Percentiles rank a stretch among this genome's conserved stretches.
Evolutionary conservation across 2,329 filamentous ascomycete genomes (phyloP).

Genomic region (Colletotrichum euphorbiae): DNA sequence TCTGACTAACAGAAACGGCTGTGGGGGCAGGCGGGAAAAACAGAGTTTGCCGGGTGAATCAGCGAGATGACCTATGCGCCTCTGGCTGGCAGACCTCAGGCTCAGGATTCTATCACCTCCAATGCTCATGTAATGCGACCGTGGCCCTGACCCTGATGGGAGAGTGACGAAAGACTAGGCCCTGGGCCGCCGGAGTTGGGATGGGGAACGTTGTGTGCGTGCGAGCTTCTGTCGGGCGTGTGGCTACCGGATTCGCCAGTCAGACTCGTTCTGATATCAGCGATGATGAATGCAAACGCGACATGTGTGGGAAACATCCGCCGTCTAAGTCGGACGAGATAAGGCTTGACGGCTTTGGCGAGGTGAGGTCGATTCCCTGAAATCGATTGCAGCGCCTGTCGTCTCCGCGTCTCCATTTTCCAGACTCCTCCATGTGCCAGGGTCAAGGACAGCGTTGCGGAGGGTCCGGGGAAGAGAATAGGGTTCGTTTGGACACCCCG

Average conservation of each 20-base stretch:
- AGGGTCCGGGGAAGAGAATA: constrained; percentile 26
- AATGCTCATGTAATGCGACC: constrained; percentile 19
- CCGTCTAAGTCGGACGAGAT: constrained; percentile 2
- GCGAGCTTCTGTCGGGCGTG: constrained; percentile 5
- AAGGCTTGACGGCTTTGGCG: constrained; percentile 3
- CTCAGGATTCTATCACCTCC: too few species aligned
- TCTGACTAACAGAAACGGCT: constrained; percentile 36
- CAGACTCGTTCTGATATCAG: not conserved
- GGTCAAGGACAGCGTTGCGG: constrained; percentile 6
- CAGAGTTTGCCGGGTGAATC: constrained; percentile 38
- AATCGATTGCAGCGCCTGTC: constrained; percentile 10
- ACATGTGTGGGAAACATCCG: not conserved
- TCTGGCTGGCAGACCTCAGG: too few species aligned
- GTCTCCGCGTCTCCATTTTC: constrained; percentile 26
- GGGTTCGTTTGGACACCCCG: constrained; percentile 21
- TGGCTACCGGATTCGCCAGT: constrained; percentile 17
- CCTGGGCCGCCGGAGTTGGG: constrained; percentile 28
- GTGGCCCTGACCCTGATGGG: constrained; percentile 5
- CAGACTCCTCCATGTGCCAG: constrained; percentile 22
- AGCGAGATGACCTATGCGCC: constrained; percentile 35
- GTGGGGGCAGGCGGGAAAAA: constrained; percentile 27
- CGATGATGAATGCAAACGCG: constrained; percentile 23
- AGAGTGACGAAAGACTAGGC: constrained; percentile 22
- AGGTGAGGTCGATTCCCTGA: constrained; percentile 27
- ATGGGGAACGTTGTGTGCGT: constrained; percentile 13